These are phyloP conservation scores for Saccharum officinarum DNA, from an alignment of 176 grass and related monocot species.

Conservation along the genomic window DNA sequence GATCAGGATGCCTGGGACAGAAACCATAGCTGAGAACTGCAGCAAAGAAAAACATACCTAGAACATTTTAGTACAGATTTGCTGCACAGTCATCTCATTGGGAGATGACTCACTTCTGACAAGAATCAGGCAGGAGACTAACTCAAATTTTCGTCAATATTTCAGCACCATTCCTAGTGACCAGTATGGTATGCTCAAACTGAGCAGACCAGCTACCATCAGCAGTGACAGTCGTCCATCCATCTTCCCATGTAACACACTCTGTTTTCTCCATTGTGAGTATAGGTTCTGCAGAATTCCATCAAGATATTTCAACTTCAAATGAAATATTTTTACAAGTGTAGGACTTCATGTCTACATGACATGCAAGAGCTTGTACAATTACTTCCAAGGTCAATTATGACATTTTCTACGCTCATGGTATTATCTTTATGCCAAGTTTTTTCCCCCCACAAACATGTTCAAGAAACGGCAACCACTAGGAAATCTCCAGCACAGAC, in stretches of 20 bases:
- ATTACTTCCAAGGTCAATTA: conserved; percentile 9
- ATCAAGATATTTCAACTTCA: conserved; percentile 17
- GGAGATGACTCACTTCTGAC: conserved; percentile 28
- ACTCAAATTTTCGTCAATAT: conserved; percentile 76
- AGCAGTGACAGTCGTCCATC: conserved; percentile 72
- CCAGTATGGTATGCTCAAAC: conserved; percentile 82
- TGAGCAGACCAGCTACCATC: conserved; percentile 76
- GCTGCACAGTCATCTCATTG: not conserved
- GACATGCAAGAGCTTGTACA: not conserved
- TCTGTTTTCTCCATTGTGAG: conserved; percentile 73
- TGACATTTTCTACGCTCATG: not conserved
- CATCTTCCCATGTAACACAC: conserved; percentile 82
- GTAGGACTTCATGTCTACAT: no score
- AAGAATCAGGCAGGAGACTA: conserved; percentile 11
- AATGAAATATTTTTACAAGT: not conserved
- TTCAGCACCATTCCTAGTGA: conserved; percentile 74
- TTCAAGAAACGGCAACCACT: conserved; percentile 10
- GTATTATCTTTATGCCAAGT: not conserved
- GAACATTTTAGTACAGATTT: conserved; percentile 3
- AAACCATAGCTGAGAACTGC: not conserved
- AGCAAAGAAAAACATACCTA: conserved; percentile 20
- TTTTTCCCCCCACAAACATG: not conserved
- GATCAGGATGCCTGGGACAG: not conserved
- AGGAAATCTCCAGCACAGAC: conserved; percentile 5
- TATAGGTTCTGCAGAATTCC: conserved; percentile 60